A percentile compares a stretch with the other conserved stretches of the same genome.
These are phyloP conservation scores for Capsicum pubescens DNA, from an alignment of 257 asterid genomes.

Conservation along the genomic window DNA sequence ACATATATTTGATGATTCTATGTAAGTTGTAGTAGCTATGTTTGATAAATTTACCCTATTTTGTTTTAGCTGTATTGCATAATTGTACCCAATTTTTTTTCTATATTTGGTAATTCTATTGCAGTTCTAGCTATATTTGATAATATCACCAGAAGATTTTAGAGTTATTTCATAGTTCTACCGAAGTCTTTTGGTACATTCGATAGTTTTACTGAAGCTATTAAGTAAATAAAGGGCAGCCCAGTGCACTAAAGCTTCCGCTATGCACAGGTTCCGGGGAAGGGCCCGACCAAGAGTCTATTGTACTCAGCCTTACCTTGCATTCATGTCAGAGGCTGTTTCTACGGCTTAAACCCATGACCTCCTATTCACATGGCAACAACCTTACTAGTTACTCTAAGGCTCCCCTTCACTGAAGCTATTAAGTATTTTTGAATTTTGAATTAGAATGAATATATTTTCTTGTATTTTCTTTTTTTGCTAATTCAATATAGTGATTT, in stretches of 20 bases:
- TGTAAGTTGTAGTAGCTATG: background rate
- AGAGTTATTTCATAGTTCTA: background rate
- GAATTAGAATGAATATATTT: background rate
- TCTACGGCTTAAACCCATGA: no score
- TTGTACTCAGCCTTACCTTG: no score
- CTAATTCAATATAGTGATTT: constrained; percentile 6
- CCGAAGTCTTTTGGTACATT: background rate
- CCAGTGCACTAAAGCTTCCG: no score
- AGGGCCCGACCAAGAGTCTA: no score
- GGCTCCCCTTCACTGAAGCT: background rate
- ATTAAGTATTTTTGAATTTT: background rate
- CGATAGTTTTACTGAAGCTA: background rate
- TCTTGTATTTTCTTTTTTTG: background rate
- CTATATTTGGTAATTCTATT: background rate
- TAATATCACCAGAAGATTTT: background rate
- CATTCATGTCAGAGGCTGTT: no score
- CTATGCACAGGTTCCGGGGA: no score
- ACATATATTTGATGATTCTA: background rate
- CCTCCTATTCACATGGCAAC: no score
- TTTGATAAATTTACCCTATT: background rate
- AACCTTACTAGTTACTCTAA: no score
- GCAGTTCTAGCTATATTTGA: background rate
- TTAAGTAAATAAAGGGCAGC: background rate
- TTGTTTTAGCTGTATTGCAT: background rate
- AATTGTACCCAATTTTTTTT: background rate